phyloP scores from a whole-genome alignment of 148 eudicot genomes.

The Polygonum aviculare region DNA sequence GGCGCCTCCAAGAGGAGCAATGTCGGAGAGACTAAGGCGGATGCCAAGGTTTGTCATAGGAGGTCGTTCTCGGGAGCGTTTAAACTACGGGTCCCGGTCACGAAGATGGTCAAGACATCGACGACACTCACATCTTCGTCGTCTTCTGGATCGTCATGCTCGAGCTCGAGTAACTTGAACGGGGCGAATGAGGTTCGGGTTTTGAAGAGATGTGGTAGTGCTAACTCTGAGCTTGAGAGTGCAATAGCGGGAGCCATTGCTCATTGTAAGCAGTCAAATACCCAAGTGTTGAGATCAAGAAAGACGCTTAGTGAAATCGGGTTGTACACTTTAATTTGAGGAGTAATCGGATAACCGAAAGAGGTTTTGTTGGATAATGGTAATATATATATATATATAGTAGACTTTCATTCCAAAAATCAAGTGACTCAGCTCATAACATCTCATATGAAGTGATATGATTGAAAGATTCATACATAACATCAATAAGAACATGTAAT shows the following conservation, averaged over 20 bases:
- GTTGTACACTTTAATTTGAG: background rate
- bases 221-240: slow-evolving; percentile 43
- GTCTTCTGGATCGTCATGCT: slow-evolving; percentile 34
- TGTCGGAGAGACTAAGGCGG: slow-evolving; percentile 13
- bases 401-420: background rate
- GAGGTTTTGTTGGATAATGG: background rate
- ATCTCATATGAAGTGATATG: background rate
- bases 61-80: slow-evolving; percentile 72
- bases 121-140: slow-evolving; percentile 20
- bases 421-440: background rate
- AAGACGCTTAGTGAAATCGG: slow-evolving; percentile 41
- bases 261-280: slow-evolving; percentile 64
- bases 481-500: background rate
- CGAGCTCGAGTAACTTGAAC: slow-evolving; percentile 10
- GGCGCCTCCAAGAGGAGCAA: slow-evolving; percentile 8
- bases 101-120: slow-evolving; percentile 19
- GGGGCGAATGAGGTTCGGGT: slow-evolving; percentile 24
- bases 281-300: slow-evolving; percentile 23
- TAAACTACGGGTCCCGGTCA: slow-evolving; percentile 28
- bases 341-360: background rate
- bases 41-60: slow-evolving; percentile 27
- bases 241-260: slow-evolving; percentile 89
- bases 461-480: background rate
- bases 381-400: too few species aligned
- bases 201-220: slow-evolving; percentile 41